Evolutionary conservation across 2,329 filamentous ascomycete genomes (phyloP).

Genomic region (Cladophialophora bantiana): DNA sequence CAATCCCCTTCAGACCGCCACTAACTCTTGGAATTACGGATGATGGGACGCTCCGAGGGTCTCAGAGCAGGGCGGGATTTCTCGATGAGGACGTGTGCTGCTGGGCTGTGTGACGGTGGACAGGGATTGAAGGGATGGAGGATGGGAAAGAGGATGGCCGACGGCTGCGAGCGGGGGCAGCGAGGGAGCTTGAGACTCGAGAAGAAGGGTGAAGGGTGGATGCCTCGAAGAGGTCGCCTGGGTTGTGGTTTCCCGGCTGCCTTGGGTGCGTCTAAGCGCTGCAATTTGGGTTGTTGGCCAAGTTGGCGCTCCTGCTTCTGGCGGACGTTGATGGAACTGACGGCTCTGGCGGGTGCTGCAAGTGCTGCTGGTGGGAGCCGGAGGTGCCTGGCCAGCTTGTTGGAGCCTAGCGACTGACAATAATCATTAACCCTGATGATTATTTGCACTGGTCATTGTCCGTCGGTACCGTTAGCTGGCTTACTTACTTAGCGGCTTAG

Average conservation of each 20-base stretch:
- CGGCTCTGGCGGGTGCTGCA: background rate
- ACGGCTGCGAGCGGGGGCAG: background rate
- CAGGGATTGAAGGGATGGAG: constrained; percentile 3
- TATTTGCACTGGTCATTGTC: background rate
- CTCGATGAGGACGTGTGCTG: constrained; percentile 9
- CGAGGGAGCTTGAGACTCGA: background rate
- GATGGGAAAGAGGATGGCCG: background rate
- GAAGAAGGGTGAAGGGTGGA: background rate
- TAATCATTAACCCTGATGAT: background rate
- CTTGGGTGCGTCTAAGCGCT: background rate
- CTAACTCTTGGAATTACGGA: constrained; percentile 15
- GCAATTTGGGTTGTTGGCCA: background rate
- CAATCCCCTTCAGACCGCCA: constrained; percentile 13
- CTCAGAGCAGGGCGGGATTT: constrained; percentile 8
- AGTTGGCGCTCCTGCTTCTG: too few relatives aligned
- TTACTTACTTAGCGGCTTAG: too few relatives aligned
- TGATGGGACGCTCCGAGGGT: constrained; percentile 9
- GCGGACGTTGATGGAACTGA: background rate
- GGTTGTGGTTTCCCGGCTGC: background rate
- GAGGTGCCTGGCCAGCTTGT: constrained; percentile 1
- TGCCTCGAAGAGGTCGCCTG: too few relatives aligned
- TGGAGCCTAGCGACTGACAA: background rate
- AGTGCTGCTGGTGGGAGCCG: background rate
- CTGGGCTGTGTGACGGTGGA: constrained; percentile 3
- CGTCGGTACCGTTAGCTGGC: background rate